Conservation (phyloP, 441 rosid species). For the Mallotus repandus region DNA sequence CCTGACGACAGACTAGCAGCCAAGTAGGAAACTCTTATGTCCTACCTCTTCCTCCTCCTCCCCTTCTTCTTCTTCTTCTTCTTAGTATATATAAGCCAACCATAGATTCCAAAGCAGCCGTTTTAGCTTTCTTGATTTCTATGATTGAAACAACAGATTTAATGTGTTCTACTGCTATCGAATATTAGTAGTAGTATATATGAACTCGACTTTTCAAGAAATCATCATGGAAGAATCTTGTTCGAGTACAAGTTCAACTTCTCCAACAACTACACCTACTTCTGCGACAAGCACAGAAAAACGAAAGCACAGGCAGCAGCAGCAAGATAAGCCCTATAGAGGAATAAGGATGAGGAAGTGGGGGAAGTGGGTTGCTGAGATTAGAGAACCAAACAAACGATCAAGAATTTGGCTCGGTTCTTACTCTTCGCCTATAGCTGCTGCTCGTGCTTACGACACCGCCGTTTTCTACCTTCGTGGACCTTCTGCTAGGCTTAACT, state of each 20-base stretch:
- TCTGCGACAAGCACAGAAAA: slow-evolving; percentile 22
- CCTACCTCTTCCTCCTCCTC: background rate
- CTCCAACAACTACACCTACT: slow-evolving; percentile 7
- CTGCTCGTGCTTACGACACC: slow-evolving; percentile 86
- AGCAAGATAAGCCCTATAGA: slow-evolving; percentile 63
- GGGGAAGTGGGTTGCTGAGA: slow-evolving; percentile 94
- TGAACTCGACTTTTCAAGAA: background rate
- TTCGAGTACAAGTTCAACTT: slow-evolving; percentile 24
- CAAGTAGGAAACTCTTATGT: slow-evolving; percentile 41
- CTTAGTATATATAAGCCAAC: slow-evolving; percentile 8
- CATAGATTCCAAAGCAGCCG: slow-evolving; percentile 16
- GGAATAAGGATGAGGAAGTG: slow-evolving; percentile 94
- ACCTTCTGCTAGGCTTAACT: slow-evolving; percentile 78
- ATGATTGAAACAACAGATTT: no score
- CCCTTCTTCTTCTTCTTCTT: background rate
- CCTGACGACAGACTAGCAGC: slow-evolving; percentile 48
- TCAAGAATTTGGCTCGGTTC: slow-evolving; percentile 91
- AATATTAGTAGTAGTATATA: background rate
- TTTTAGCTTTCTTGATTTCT: slow-evolving; percentile 17
- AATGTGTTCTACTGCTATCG: no score
- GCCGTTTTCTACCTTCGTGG: slow-evolving; percentile 82
- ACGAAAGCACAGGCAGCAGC: slow-evolving; percentile 34
- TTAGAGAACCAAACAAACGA: slow-evolving; percentile 84
- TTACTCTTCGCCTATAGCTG: slow-evolving; percentile 72
- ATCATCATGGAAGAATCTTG: slow-evolving; percentile 37